Conservation (phyloP, 2,329 filamentous ascomycete species). For the Fusarium pseudonygamai region DNA sequence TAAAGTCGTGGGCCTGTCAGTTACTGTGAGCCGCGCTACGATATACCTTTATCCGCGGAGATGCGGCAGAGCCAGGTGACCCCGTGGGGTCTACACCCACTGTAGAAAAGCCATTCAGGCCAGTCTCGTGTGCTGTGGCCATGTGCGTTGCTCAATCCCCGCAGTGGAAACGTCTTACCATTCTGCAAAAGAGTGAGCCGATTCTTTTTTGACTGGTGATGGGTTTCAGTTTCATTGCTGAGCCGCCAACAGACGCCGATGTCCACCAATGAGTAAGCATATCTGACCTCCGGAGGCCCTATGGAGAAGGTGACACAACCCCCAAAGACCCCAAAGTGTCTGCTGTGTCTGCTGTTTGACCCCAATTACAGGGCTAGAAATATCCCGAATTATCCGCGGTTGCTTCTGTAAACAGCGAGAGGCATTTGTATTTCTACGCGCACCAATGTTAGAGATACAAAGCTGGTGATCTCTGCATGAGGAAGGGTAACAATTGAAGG, state of each 20-base stretch:
- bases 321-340: background rate
- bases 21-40: conserved; percentile 13
- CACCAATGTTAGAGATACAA: background rate
- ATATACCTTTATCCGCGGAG: conserved; percentile 26
- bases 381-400: background rate
- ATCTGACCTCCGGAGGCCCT: background rate
- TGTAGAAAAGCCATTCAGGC: background rate
- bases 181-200: conserved; percentile 7
- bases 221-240: conserved; percentile 13
- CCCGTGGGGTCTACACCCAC: conserved; percentile 16
- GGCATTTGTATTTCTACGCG: background rate
- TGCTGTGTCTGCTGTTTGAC: background rate
- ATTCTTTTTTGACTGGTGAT: background rate
- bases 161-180: background rate
- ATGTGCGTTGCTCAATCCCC: background rate
- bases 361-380: background rate
- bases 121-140: conserved; percentile 15
- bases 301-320: conserved; percentile 2
- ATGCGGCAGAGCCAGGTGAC: conserved; percentile 18
- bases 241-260: background rate
- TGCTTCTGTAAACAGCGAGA: background rate
- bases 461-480: background rate
- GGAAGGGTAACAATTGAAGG: background rate
- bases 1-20: conserved; percentile 1
- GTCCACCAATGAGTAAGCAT: background rate